phyloP scores from a whole-genome alignment of 768 basidiomycete genomes.

The Mycena galopus region DNA sequence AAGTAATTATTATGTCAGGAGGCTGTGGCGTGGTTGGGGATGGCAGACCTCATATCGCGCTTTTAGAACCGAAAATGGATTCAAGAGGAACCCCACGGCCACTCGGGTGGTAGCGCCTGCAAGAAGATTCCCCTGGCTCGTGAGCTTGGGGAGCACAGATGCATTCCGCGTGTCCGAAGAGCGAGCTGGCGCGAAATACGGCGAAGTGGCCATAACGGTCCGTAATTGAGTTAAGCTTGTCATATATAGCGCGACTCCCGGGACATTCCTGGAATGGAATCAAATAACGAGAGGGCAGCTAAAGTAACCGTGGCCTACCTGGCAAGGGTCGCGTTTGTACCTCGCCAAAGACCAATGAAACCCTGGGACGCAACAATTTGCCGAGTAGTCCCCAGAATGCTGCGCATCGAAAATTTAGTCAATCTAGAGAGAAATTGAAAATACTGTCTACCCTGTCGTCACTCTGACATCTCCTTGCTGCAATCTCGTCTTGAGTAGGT shows the following conservation, averaged over 20 bases:
- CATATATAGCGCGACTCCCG: slow-evolving; percentile 94
- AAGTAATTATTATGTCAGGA: slow-evolving; percentile 16
- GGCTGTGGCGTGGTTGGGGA: not conserved
- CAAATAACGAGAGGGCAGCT: not conserved
- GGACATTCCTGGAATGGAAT: slow-evolving; percentile 76
- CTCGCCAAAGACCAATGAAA: slow-evolving; percentile 85
- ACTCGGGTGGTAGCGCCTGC: slow-evolving; percentile 89
- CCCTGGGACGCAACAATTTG: slow-evolving; percentile 77
- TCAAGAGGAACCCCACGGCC: slow-evolving; percentile 84
- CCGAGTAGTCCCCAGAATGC: slow-evolving; percentile 64
- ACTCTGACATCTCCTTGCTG: slow-evolving; percentile 79
- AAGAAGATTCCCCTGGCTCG: slow-evolving; percentile 83
- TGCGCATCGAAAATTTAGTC: slow-evolving; percentile 27
- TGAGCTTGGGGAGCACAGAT: slow-evolving; percentile 79
- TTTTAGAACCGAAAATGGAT: slow-evolving; percentile 93
- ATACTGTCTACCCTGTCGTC: slow-evolving; percentile 49
- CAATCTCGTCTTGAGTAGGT: slow-evolving; percentile 91
- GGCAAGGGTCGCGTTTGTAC: slow-evolving; percentile 83
- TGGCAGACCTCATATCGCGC: slow-evolving; percentile 87
- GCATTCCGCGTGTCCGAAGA: slow-evolving; percentile 42
- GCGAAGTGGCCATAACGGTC: slow-evolving; percentile 77
- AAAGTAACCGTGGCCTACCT: slow-evolving; percentile 58
- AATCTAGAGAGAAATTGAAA: not conserved
- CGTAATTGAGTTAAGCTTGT: slow-evolving; percentile 88
- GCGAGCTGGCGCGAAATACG: slow-evolving; percentile 69